phyloP scores from a whole-genome alignment of 1,284 basidiomycete species.

The Papiliotrema laurentii region DNA sequence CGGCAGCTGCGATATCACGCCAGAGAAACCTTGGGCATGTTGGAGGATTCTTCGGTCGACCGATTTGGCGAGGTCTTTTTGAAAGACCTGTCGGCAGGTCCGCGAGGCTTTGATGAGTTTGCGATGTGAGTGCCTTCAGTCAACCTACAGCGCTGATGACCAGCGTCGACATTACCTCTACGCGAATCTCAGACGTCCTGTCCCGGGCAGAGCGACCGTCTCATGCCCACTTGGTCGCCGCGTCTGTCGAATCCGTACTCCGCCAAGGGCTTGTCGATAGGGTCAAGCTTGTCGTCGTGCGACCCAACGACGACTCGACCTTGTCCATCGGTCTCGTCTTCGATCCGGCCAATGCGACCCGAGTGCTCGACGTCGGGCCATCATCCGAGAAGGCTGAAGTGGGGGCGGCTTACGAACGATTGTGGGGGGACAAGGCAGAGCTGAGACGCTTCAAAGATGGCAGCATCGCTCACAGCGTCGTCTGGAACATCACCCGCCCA shows the following conservation, averaged over 20 bases:
- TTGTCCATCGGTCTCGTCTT: slow-evolving; percentile 69
- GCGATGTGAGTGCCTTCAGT: slow-evolving; percentile 56
- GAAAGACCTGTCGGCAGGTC: slow-evolving; percentile 42
- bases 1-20: slow-evolving; percentile 71
- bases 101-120: slow-evolving; percentile 67
- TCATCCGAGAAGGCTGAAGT: slow-evolving; percentile 58
- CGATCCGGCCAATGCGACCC: slow-evolving; percentile 64
- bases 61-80: slow-evolving; percentile 47
- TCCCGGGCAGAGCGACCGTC: slow-evolving; percentile 57
- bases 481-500: slow-evolving; percentile 62
- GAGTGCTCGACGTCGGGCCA: slow-evolving; percentile 85
- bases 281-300: slow-evolving; percentile 57
- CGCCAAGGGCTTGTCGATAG: slow-evolving; percentile 67
- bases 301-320: slow-evolving; percentile 45
- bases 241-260: slow-evolving; percentile 57
- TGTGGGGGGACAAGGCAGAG: slow-evolving; percentile 93
- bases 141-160: not conserved
- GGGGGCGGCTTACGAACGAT: slow-evolving; percentile 63
- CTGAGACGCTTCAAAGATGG: slow-evolving; percentile 97
- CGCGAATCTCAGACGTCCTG: not conserved
- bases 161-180: not conserved
- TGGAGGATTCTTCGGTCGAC: slow-evolving; percentile 53
- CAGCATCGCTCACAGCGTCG: slow-evolving; percentile 84
- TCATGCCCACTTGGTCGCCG: too few species aligned
- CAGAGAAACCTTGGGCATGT: slow-evolving; percentile 57